Conservation (phyloP, 257 asterid species). For the Paraleonurus japonicus region DNA sequence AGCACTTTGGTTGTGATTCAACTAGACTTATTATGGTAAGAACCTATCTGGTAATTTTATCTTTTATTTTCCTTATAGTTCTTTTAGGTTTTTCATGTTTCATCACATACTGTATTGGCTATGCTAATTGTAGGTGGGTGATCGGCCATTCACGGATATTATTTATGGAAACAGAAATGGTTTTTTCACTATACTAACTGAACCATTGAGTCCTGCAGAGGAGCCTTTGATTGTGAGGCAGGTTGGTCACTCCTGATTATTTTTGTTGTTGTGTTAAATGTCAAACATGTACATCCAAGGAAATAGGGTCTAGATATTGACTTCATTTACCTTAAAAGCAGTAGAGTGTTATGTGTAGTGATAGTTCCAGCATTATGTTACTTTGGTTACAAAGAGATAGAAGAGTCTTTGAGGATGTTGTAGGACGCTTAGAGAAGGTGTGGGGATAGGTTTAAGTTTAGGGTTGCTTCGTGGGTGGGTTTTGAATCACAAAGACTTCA, state of each 20-base stretch:
- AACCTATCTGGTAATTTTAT: not conserved
- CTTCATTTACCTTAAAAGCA: not conserved
- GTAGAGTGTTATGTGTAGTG: not conserved
- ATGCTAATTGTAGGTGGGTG: constrained; percentile 74
- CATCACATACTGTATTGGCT: constrained; percentile 19
- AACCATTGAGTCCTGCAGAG: constrained; percentile 72
- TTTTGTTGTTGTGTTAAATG: not conserved
- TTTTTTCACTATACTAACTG: constrained; percentile 77
- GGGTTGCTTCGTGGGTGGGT: not conserved
- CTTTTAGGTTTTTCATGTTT: not conserved
- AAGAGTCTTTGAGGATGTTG: not conserved
- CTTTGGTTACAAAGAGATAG: not conserved
- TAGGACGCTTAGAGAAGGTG: not conserved
- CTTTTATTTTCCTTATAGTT: not conserved
- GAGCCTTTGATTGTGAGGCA: constrained; percentile 85
- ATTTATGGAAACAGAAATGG: constrained; percentile 88
- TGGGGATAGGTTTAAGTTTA: not conserved
- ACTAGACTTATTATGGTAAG: constrained; percentile 79
- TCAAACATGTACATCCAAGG: not conserved
- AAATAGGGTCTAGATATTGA: not conserved
- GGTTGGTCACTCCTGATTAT: constrained; percentile 47
- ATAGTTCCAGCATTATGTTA: not conserved
- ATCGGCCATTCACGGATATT: constrained; percentile 92
- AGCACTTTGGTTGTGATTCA: constrained; percentile 77
- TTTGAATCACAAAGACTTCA: not conserved